These are phyloP conservation scores for Quercus mongolica DNA, from an alignment of 306 rosid genomes.

Conservation along the genomic window DNA sequence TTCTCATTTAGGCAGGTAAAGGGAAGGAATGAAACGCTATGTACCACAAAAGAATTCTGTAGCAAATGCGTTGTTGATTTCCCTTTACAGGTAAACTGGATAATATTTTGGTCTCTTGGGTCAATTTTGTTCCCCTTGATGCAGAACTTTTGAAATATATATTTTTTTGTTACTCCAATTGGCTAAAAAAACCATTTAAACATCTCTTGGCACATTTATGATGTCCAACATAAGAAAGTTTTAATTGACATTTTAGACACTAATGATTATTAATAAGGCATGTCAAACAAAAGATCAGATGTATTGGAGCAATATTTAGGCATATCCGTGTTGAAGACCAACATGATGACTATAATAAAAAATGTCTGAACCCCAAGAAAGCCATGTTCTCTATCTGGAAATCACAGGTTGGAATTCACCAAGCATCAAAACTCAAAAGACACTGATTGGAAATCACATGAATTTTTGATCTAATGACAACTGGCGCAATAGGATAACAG, in stretches of 20 bases:
- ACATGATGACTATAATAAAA: background rate
- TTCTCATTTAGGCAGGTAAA: conserved; percentile 49
- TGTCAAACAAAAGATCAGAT: background rate
- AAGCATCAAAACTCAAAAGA: background rate
- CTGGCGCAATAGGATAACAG: too few relatives aligned
- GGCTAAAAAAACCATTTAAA: background rate
- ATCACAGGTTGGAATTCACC: background rate
- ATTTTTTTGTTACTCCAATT: conserved; percentile 40
- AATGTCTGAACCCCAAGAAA: background rate
- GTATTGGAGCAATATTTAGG: background rate
- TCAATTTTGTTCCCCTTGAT: background rate
- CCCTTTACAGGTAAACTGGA: conserved; percentile 61
- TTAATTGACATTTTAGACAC: too few relatives aligned
- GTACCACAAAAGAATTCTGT: conserved; percentile 83
- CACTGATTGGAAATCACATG: too few relatives aligned
- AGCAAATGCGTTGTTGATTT: conserved; percentile 75
- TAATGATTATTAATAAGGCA: background rate
- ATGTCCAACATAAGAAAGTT: too few relatives aligned
- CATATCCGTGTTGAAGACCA: background rate
- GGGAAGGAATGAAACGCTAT: conserved; percentile 52
- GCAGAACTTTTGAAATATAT: conserved; percentile 8
- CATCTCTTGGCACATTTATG: too few relatives aligned
- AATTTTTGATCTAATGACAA: too few relatives aligned
- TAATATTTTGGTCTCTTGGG: background rate
- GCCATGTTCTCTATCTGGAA: background rate